Base-by-base conservation (phyloP, 257 asterid species). In the Echites panduratus region DNA sequence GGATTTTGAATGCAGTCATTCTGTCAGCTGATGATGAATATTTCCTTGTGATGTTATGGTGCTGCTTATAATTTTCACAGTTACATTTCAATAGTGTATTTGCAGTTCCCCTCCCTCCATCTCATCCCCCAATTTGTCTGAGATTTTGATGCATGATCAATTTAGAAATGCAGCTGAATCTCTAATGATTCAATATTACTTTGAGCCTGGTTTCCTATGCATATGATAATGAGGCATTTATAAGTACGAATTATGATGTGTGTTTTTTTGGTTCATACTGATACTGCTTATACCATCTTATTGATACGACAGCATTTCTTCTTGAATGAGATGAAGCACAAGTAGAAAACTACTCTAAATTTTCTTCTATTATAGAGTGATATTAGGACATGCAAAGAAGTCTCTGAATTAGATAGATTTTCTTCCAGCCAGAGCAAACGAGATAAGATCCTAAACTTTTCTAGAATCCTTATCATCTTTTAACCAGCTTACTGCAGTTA, bases 1-100 rank as follows among this genome's bases (percentile, higher is more conserved):
- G 73, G 70, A 67, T 61, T 54, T 58, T 62, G 57, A 4, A 40
- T 72, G 27, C 54, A 9, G 63, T 59, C 13, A 19, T 71, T 52
- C 63, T 41, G 38, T 75, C 52, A 66, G 47, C 70, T 70, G 11
- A 29, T 64, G 50, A 75, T 75, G 76, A 59, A 58, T 78, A 54
- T 68, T 59, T 49, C 72, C 71, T 49, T 5, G 4, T 75, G 69
- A 48, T 59, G 59, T 61, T 70, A 50, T 70, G 48, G 48, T 41
- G 68, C 72, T 40, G 70, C 40, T 41, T 38, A 38, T 5, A 10
- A 44, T 61, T 53, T 52, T 76, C 24, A 50, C 27, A 1, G 26
- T 43, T 43, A 66, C 47, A 24, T 19, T 69, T 62, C 38, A 32
- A 4, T 38, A 70, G 57, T 62, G 59, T 29, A 5, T 32, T 32